Evolutionary conservation across 805 yeast species (phyloP).

Genomic region (Suhomyces xylopsoci): DNA sequence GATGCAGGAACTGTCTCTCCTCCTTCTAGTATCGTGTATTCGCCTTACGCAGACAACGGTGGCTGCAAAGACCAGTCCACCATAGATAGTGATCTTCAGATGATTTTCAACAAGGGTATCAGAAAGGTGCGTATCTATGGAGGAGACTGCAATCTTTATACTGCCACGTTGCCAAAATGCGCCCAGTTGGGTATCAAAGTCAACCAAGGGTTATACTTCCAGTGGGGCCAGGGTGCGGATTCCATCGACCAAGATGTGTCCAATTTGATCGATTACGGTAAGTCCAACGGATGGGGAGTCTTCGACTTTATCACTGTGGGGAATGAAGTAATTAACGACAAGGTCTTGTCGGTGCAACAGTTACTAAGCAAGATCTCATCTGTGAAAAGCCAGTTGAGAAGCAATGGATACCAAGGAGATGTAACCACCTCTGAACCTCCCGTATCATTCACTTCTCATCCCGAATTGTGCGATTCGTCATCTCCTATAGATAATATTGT

Average conservation of each 20-base stretch:
- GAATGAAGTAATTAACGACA: slow-evolving; percentile 77
- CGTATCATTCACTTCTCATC: slow-evolving; percentile 58
- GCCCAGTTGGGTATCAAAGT: slow-evolving; percentile 59
- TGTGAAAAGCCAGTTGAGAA: slow-evolving; percentile 55
- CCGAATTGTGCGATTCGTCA: slow-evolving; percentile 58
- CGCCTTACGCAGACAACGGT: slow-evolving; percentile 72
- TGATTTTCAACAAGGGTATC: slow-evolving; percentile 61
- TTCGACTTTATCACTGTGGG: slow-evolving; percentile 80
- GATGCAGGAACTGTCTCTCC: slow-evolving; percentile 22
- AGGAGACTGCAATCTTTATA: slow-evolving; percentile 74
- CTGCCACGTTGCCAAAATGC: slow-evolving; percentile 63
- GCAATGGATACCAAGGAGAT: slow-evolving; percentile 74
- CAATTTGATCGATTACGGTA: slow-evolving; percentile 47
- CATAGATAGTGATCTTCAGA: slow-evolving; percentile 56
- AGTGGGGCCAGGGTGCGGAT: slow-evolving; percentile 57
- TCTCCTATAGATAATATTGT: slow-evolving; percentile 77
- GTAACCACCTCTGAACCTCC: slow-evolving; percentile 91
- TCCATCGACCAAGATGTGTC: slow-evolving; percentile 62
- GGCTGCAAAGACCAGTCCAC: slow-evolving; percentile 59
- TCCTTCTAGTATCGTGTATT: slow-evolving; percentile 66
- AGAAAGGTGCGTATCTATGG: slow-evolving; percentile 74
- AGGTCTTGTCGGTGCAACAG: slow-evolving; percentile 54
- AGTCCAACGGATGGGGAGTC: slow-evolving; percentile 62
- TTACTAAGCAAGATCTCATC: slow-evolving; percentile 60
- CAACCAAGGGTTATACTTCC: slow-evolving; percentile 87